phyloP scores from a whole-genome alignment of 805 yeast genomes.

The Candida pseudoglaebosa region DNA sequence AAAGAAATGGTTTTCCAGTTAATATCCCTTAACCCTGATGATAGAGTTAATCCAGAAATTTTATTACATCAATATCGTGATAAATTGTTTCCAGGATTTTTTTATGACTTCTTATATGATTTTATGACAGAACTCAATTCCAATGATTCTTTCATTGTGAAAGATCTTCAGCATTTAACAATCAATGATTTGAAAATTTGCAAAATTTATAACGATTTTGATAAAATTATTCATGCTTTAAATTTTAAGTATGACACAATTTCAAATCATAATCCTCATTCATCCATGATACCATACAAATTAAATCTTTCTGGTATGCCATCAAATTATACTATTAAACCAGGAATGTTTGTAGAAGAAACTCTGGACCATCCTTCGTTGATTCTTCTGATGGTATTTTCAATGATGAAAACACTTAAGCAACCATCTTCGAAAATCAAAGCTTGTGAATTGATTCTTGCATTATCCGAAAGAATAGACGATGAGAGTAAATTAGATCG shows the following conservation, averaged over 20 bases:
- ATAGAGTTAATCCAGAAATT: conserved; percentile 53
- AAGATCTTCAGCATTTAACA: conserved; percentile 16
- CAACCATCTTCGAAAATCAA: conserved; percentile 57
- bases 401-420: conserved; percentile 58
- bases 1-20: conserved; percentile 56
- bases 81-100: conserved; percentile 60
- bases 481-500: conserved; percentile 88
- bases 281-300: conserved; percentile 29
- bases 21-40: conserved; percentile 58
- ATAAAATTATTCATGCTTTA: conserved; percentile 31
- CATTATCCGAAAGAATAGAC: conserved; percentile 67
- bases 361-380: conserved; percentile 47
- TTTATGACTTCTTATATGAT: conserved; percentile 66
- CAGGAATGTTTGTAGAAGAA: conserved; percentile 6
- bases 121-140: conserved; percentile 44
- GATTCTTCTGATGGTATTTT: conserved; percentile 54
- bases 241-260: conserved; percentile 15
- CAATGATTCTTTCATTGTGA: conserved; percentile 12
- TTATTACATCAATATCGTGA: conserved; percentile 50
- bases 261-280: neutral
- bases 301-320: conserved; percentile 53
- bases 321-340: conserved; percentile 25
- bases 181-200: conserved; percentile 49
- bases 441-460: conserved; percentile 73
- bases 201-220: conserved; percentile 57